phyloP scores from a whole-genome alignment of 148 eudicot species.

The Drosera capensis region DNA sequence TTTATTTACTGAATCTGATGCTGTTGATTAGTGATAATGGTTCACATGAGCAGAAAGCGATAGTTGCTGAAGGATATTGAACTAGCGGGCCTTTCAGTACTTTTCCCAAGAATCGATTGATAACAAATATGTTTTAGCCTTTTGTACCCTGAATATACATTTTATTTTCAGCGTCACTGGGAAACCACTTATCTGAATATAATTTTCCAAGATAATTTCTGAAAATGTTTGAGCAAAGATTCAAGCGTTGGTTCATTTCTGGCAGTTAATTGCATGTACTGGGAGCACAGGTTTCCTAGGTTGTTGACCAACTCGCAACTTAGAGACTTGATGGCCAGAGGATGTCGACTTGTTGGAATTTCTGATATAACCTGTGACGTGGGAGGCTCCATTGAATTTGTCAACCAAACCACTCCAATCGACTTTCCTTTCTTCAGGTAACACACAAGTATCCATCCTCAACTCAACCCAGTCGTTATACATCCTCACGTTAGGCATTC shows the following conservation, averaged over 20 bases:
- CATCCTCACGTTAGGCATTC: no score
- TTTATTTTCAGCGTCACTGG: no score
- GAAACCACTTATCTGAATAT: background rate
- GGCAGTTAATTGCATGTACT: conserved; percentile 97
- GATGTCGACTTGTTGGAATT: conserved; percentile 74
- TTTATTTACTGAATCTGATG: background rate
- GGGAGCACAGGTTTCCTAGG: conserved; percentile 94
- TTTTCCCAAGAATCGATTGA: no score
- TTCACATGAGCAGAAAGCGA: no score
- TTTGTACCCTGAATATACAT: no score
- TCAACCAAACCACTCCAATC: conserved; percentile 63
- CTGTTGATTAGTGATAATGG: no score
- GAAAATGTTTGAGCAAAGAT: background rate
- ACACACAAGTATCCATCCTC: background rate
- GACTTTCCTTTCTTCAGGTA: conserved; percentile 97
- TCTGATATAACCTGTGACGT: conserved; percentile 95
- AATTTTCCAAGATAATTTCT: background rate
- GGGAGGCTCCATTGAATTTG: conserved; percentile 89
- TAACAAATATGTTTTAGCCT: no score
- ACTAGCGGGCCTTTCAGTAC: no score
- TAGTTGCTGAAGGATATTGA: no score
- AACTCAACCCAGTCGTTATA: no score
- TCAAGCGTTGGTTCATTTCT: conserved; percentile 3
- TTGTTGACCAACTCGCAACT: conserved; percentile 68
- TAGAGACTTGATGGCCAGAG: conserved; percentile 43